Evolutionary conservation across 2,329 filamentous ascomycete genomes (phyloP), one percentile per base, ranked within the genome.

Genomic region (Phyllachora maydis): DNA sequence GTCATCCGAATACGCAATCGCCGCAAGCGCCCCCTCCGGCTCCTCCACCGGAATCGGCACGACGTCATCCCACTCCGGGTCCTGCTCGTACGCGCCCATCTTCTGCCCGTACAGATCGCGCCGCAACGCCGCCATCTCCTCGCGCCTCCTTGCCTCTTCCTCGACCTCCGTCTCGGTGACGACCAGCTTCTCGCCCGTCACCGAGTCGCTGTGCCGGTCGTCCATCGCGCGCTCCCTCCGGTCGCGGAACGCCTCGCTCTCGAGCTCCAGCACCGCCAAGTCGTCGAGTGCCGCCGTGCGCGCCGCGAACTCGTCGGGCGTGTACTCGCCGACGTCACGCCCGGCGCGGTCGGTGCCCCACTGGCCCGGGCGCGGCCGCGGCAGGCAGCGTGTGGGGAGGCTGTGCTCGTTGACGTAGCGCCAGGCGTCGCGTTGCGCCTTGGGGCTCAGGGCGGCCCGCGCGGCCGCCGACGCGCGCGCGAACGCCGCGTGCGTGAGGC

Each of bases 1-100:
- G 32, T 88, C 74, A 16, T 79, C 70, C 3, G 74, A 67, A 48
- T 98, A 98, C 28, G 83, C 73, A 46, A 98, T 98, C 28, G 73
- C 68, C n/a, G 85, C 85, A 28, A 98, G 65, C 14, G 85, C 81
- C 35, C 73, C 60, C 35, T 70, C 74, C 29, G 81, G 77, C 49
- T 93, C 83, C 40, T 81, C 64, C 37, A 88, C 71, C 4, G 77
- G 70, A 26, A 95, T 74, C 11, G 83, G 83, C 24, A 67, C 56
- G 24, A 93, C 60, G 50, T 90, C 81, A 34, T 78, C 69, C 85
- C 82, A 95, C 31, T 59, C 61, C 2, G 78, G 70, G 44, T 83
- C 70, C 30, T 60, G 55, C 24, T 63, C 57, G 44, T 77, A 75
- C 37, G 48, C 32, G 6, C 54, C 55, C 22, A 43, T 46, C 27